Base-by-base conservation (phyloP, 345 rosid genomes). In the Diplotaxis tenuifolia region DNA sequence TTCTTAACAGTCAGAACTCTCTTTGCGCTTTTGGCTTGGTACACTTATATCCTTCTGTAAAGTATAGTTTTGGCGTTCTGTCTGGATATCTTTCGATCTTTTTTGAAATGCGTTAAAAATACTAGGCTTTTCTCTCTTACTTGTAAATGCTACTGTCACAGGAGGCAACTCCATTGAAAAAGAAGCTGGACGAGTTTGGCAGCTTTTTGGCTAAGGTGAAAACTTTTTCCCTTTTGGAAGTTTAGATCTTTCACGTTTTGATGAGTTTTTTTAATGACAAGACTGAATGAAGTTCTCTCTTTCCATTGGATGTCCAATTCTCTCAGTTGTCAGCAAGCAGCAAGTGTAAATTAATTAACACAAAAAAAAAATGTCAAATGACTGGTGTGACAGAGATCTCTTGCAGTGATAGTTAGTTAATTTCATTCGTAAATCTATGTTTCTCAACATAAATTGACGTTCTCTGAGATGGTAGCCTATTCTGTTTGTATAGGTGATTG, bases 151-250 rank as follows among this genome's bases (percentile, higher is more conserved):
- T 45, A 19, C 32, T 80, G 56, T 77, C 86, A 80, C 89, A 95
- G 99, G 98, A 95, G 82, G 92, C 70, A 27, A 92, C 98, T 40
- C 98, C 99, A 65, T 78, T 95, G 86, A 95, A 95, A 84, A 95
- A 84, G 89, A 92, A 95, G 79, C 83, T 95, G 84, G 99, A 95
- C 80, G 99, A 95, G 82, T 95, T 95, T 84, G 98, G 98, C 63
- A 85, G 93, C 77, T 92, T 95, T 76, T 85, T 95, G 85, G 99
- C 99, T 18, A 95, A 95, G 98, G 99, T 94, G 74, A 85, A 60
- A 36, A 4, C 14, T 11, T 31, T 72, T 38, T 25, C 32, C 75
- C 75, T 55, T 73, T 32, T 11, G n/a, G n/a, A 52, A n/a, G 7
- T 62, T 21, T 49, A 12, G 3, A 5, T 54, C 20, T 20, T 65